phyloP scores from a whole-genome alignment of 108 stramenopile species.

The Fistulifera solaris region DNA sequence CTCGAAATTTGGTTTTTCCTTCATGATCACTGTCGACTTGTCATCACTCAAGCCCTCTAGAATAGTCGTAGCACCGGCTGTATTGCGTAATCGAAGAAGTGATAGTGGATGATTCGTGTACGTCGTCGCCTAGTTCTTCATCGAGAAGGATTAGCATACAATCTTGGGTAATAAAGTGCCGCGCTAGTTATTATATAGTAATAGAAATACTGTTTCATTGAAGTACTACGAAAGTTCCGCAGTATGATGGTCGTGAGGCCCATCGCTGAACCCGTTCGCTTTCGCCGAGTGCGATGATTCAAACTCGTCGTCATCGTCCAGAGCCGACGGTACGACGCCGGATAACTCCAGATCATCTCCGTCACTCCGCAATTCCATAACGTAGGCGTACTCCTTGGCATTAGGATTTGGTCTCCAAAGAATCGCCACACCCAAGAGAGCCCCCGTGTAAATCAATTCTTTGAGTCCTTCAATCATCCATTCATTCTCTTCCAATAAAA shows the following conservation, averaged over 20 bases:
- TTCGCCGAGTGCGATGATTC: conserved; percentile 10
- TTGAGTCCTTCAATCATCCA: conserved; percentile 66
- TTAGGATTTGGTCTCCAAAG: conserved; percentile 73
- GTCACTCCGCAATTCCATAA: conserved; percentile 60
- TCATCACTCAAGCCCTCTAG: too few species aligned
- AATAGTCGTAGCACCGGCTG: too few species aligned
- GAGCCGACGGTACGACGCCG: conserved; percentile 26
- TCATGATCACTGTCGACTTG: too few species aligned
- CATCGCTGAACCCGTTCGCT: conserved; percentile 7
- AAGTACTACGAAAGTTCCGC: too few species aligned
- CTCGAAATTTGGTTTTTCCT: too few species aligned
- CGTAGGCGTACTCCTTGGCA: conserved; percentile 80
- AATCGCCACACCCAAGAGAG: conserved; percentile 55
- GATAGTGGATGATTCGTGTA: too few species aligned
- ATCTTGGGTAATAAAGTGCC: too few species aligned
- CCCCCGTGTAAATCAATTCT: conserved; percentile 73
- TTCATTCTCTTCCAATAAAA: conserved; percentile 45
- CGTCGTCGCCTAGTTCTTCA: too few species aligned
- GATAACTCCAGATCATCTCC: conserved; percentile 29
- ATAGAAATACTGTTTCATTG: too few species aligned
- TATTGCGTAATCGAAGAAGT: too few species aligned
- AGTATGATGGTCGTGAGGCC: not conserved
- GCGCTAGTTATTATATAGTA: too few species aligned
- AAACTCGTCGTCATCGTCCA: conserved; percentile 24
- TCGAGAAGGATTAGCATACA: too few species aligned